Percentiles rank a stretch among this genome's conserved stretches.
phyloP scores from a whole-genome alignment of 2,329 filamentous ascomycete species.

The Colletotrichum magnum region DNA sequence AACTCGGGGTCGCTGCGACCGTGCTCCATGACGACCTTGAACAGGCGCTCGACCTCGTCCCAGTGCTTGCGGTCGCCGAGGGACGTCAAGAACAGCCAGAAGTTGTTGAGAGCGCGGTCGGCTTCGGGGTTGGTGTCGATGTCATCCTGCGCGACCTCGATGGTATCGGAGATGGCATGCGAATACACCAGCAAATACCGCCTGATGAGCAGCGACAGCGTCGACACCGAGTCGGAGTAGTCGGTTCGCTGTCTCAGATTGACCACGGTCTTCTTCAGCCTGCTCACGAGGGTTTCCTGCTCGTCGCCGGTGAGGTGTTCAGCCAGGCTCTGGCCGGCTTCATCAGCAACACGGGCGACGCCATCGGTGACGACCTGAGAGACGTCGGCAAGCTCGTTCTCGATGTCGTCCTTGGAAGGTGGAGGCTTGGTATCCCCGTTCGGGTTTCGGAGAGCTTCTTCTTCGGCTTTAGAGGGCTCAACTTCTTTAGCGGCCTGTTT shows the following conservation, averaged over 20 bases:
- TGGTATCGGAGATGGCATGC: conserved; percentile 76
- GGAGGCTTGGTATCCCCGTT: conserved; percentile 48
- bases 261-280: conserved; percentile 82
- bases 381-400: conserved; percentile 68
- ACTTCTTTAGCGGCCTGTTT: conserved; percentile 81
- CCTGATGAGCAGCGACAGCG: conserved; percentile 80
- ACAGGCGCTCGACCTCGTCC: conserved; percentile 78
- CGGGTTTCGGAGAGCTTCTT: conserved; percentile 62
- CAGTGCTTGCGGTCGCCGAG: conserved; percentile 83
- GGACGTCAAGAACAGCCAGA: conserved; percentile 84
- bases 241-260: conserved; percentile 83
- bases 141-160: conserved; percentile 77
- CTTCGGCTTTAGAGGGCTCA: conserved; percentile 76
- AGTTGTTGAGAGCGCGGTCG: conserved; percentile 81
- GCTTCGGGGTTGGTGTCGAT: conserved; percentile 80
- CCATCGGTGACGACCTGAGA: conserved; percentile 68
- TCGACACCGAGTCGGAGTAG: conserved; percentile 89
- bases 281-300: conserved; percentile 78
- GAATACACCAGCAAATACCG: conserved; percentile 86
- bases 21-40: conserved; percentile 80
- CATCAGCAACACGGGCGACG: conserved; percentile 64
- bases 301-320: conserved; percentile 82
- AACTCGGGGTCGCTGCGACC: conserved; percentile 85
- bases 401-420: conserved; percentile 75
- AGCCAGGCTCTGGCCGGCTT: conserved; percentile 78